Base-by-base conservation (phyloP, 2,329 filamentous ascomycete genomes). In the Didymella segeticola region DNA sequence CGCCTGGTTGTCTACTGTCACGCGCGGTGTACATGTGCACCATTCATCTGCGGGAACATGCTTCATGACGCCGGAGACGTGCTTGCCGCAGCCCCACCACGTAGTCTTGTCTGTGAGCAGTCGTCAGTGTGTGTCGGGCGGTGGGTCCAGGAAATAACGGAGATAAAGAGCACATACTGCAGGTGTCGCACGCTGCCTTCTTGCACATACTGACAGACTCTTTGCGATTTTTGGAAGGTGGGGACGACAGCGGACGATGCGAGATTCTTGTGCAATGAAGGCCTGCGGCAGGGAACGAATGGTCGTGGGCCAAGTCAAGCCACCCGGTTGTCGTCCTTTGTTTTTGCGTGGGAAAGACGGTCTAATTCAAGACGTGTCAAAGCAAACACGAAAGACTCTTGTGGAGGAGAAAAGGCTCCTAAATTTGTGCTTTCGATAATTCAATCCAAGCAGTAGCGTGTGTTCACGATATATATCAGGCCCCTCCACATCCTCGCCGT, bases 1-100 rank as follows among this genome's bases (percentile, higher is more conserved):
- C 66, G 81, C 65, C 65, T 83, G 83, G 38, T 85, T 86, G 49
- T 84, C 81, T 33, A 79, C 78, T 67, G 86, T 82, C 58, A 89
- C 78, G 68, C 83, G 83, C 23, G 88, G 87, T 63, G 81, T 78
- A 70, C 88, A 91, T 20, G 77, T 78, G 78, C 89, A 91, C 75
- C 87, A 83, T 33, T 89, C 79, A 5, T 78, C 73, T 29, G 79
- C 75, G 4, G 85, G 80, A 36, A 90, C 71, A 22, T 71, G 66
- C 70, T 87, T 83, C 78, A 91, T 83, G 63, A 90, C 86, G 14
- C 72, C 72, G 11, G 83, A 76, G 61, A 89, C 77, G 75, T 89
- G 85, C 56, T 64, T 78, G 58, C 86, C 86, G 72, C 87, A 89
- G 57, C 86, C 87, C 76, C 79, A 84, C 87, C 87, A 89, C 49